Evolutionary conservation across 2,329 filamentous ascomycete species (phyloP).

Genomic region (Aspergillus sp.): DNA sequence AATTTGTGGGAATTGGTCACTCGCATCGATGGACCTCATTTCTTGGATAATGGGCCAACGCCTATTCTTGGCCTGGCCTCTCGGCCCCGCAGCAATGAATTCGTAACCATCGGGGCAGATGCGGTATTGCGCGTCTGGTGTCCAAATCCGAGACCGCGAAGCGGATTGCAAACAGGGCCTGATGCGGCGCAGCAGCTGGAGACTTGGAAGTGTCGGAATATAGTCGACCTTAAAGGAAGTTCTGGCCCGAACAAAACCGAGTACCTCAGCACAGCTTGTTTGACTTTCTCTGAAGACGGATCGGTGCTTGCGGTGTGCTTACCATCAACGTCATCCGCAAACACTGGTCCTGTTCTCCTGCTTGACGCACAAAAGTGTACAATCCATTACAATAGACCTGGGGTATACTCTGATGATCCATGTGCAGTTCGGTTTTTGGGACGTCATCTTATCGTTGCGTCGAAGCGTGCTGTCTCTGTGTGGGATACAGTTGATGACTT

Average conservation of each 20-base stretch:
- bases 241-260: conserved; percentile 21
- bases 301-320: conserved; percentile 65
- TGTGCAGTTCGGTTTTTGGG: conserved; percentile 65
- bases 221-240: conserved; percentile 42
- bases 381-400: conserved; percentile 60
- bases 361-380: conserved; percentile 65
- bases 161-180: conserved; percentile 57
- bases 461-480: conserved; percentile 60
- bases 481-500: conserved; percentile 80
- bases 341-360: conserved; percentile 62
- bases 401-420: conserved; percentile 59
- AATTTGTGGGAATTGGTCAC: conserved; percentile 67
- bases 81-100: conserved; percentile 62
- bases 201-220: conserved; percentile 66
- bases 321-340: conserved; percentile 34
- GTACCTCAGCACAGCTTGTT: conserved; percentile 49
- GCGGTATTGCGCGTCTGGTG: conserved; percentile 72
- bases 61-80: conserved; percentile 66
- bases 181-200: conserved; percentile 47
- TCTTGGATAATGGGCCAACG: conserved; percentile 45
- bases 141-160: conserved; percentile 61
- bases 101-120: conserved; percentile 81
- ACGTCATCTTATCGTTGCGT: conserved; percentile 67
- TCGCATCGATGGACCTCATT: conserved; percentile 77
- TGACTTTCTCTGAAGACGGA: conserved; percentile 77